Evolutionary conservation across 306 rosid genomes (phyloP).

Genomic region (apple (Malus domestica)): ASM211411v1 NC_041791.1:36908501-36909000

Average conservation of each 20-base stretch:
- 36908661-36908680: conserved; percentile 44
- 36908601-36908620: conserved; percentile 44
- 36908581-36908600: conserved; percentile 37
- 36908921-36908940: conserved; percentile 69
- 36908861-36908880: background rate
- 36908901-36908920: conserved; percentile 82
- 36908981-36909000: conserved; percentile 68
- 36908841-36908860: background rate
- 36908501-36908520: conserved; percentile 28
- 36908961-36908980: conserved; percentile 51
- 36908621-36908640: conserved; percentile 78
- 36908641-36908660: conserved; percentile 28
- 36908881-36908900: conserved; percentile 12
- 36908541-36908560: conserved; percentile 44
- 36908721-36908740: conserved; percentile 73
- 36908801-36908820: background rate
- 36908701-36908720: conserved; percentile 64
- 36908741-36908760: conserved; percentile 63
- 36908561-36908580: conserved; percentile 32
- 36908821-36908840: conserved; percentile 1
- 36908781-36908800: conserved; percentile 2
- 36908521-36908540: conserved; percentile 71
- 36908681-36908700: conserved; percentile 49
- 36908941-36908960: conserved; percentile 70
- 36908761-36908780: conserved; percentile 58